Percentiles rank a stretch among this genome's conserved stretches.
Conservation (phyloP, 2,329 filamentous ascomycete genomes). For the Leptoxyphium fumago region DNA sequence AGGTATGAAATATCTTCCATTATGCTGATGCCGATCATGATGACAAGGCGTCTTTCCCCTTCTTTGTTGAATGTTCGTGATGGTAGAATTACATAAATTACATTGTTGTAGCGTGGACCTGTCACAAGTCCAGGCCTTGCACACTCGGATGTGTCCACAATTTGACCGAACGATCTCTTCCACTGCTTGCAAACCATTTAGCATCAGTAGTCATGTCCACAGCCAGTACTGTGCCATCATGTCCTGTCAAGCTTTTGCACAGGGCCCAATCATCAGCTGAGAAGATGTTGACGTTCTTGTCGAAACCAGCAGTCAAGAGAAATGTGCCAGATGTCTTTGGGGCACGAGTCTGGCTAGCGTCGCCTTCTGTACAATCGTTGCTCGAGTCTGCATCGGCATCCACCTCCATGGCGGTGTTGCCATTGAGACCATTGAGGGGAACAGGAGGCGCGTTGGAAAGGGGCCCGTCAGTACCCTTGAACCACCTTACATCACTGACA, state of each 20-base stretch:
- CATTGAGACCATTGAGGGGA: conserved; percentile 39
- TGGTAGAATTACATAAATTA: too few species aligned
- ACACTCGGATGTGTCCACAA: conserved; percentile 81
- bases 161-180: conserved; percentile 90
- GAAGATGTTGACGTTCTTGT: conserved; percentile 89
- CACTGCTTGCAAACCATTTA: conserved; percentile 86
- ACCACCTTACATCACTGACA: conserved; percentile 88
- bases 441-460: conserved; percentile 46
- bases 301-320: conserved; percentile 80
- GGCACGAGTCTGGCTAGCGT: conserved; percentile 8
- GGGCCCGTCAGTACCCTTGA: conserved; percentile 69
- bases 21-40: too few species aligned
- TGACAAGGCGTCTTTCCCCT: too few species aligned
- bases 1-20: too few species aligned
- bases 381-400: conserved; percentile 2
- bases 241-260: conserved; percentile 73
- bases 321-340: conserved; percentile 86
- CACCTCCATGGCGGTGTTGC: conserved; percentile 9
- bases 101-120: too few species aligned
- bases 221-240: conserved; percentile 83
- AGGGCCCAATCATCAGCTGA: conserved; percentile 92
- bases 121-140: conserved; percentile 20
- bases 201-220: conserved; percentile 77
- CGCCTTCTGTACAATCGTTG: background rate
- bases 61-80: too few species aligned